Evolutionary conservation across 164 flowering plant species (phyloP), one percentile per base, ranked within the genome.

Genomic region (Tetracentron sinense): DNA sequence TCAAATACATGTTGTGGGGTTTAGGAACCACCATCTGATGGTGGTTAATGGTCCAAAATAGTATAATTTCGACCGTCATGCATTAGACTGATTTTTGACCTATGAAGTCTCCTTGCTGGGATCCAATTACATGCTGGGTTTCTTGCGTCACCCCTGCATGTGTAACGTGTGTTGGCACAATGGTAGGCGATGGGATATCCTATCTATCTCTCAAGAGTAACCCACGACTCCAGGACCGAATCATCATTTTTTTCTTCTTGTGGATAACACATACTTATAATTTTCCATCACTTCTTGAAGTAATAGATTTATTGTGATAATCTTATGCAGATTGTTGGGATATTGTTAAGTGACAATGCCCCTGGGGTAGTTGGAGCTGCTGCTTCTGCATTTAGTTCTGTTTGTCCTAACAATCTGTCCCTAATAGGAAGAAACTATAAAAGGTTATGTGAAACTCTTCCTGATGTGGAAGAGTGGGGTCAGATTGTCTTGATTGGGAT

Each of bases 381-480:
- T 50, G 97, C 99, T 31, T 80, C 97, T 51, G 90, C 96, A 56
- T 95, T 95, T 78, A 70, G 81, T 70, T 79, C 80, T 66, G 72
- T 95, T 61, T 95, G 97, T 73, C 97, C 99, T 38, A 84, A 81
- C 65, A 82, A 84, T 63, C 79, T 89, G 23, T 65, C 81, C 65
- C 55, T 92, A 73, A 79, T 95, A 70, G 94, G 88, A 29, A 88
- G 71, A 79, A 77, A 77, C 54, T 95, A 81, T 62, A 80, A 58
- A 77, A 79, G 75, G 66, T 72, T 95, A 65, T 89, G 99, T 68
- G 89, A 92, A 78, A 78, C 77, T 75, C 90, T 95, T 64, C 99
- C 96, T 42, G 99, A 95, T 75, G 90, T 92, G 61, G 99, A 95
- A 80, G 97, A 92, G 69, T 92, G 97, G 99, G 97, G 97, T 46